Conservation (phyloP, 495 filamentous ascomycete genomes). For the Stereocaulon alpinum region DNA sequence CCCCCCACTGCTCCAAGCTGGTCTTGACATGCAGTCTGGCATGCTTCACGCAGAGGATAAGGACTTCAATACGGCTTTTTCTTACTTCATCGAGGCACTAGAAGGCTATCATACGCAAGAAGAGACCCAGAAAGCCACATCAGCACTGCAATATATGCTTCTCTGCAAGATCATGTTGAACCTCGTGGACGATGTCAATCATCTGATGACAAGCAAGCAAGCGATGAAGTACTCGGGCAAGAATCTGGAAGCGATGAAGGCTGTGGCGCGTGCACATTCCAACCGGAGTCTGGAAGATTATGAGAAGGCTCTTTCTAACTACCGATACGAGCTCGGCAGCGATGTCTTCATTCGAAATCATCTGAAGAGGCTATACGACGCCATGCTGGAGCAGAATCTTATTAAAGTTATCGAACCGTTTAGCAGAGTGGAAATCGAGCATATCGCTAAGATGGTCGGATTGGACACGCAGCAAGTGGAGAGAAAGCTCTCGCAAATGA, state of each 20-base stretch:
- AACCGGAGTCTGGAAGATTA: slow-evolving; percentile 95
- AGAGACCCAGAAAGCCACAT: slow-evolving; percentile 70
- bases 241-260: slow-evolving; percentile 96
- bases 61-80: slow-evolving; percentile 97
- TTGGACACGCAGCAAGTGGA: slow-evolving; percentile 94
- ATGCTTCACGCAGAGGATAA: slow-evolving; percentile 97
- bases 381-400: slow-evolving; percentile 97
- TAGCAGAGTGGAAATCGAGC: slow-evolving; percentile 88
- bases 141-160: slow-evolving; percentile 97
- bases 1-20: slow-evolving; percentile 86
- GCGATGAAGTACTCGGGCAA: slow-evolving; percentile 90
- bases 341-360: slow-evolving; percentile 94
- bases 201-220: slow-evolving; percentile 85
- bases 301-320: slow-evolving; percentile 78
- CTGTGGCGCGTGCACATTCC: slow-evolving; percentile 86
- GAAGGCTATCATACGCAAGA: slow-evolving; percentile 95
- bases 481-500: slow-evolving; percentile 97
- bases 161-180: slow-evolving; percentile 99
- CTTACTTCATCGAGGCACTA: slow-evolving; percentile 97
- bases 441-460: slow-evolving; percentile 94
- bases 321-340: slow-evolving; percentile 81
- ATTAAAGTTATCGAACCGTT: slow-evolving; percentile 99
- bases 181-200: slow-evolving; percentile 86
- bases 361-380: slow-evolving; percentile 86
- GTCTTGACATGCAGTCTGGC: slow-evolving; percentile 96